Base-by-base conservation (phyloP, 176 grass and related monocot genomes). In the Paspalum notatum region DNA sequence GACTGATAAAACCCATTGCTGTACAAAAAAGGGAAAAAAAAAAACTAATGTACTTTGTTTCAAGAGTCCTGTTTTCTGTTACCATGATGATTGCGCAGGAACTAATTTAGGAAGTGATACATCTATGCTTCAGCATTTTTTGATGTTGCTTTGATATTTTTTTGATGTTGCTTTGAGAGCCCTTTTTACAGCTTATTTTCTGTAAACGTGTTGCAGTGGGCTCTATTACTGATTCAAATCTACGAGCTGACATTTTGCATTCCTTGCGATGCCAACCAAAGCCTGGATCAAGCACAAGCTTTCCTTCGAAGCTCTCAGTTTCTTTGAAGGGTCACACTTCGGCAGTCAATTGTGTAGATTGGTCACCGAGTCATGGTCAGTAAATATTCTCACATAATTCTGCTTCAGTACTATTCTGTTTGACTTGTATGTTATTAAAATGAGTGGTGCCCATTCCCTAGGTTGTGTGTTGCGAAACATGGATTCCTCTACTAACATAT, bases 271-370 rank as follows among this genome's bases (percentile, higher is more conserved):
- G 59, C 59, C 85, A 86, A 77, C 71, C 64, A 22, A 88, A 74
- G 64, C 26, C 39, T 86, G 74, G 43, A 74, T 65, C 62, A 9
- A 87, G 59, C 45, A 89, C 38, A 47, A 89, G 62, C 76, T 44
- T 71, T 32, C 87, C 89, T 40, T 63, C 47, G 18, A 84, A 78
- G 76, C 82, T 82, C 53, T 90, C 89, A 14, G 77, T 89, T 80
- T 87, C 87, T 60, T 85, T 97, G 75, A 53, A 37, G 14, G 77
- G 80, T 64, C 94, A 97, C 85, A 84, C 39, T 76, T 88, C 80
- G 66, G 85, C 89, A 87, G 85, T 91, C 76, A 97, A 92, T 78
- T 86, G 83, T 74, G 38, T 97, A 56, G 87, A 92, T 47, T 97
- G 94, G 94, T 94, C 94, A 7, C 59, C 71, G 1, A 94, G 68